Percentiles rank a stretch among this genome's conserved stretches.
Conservation (phyloP, 1,284 basidiomycete genomes). For the Clitocybe nebularis region DNA sequence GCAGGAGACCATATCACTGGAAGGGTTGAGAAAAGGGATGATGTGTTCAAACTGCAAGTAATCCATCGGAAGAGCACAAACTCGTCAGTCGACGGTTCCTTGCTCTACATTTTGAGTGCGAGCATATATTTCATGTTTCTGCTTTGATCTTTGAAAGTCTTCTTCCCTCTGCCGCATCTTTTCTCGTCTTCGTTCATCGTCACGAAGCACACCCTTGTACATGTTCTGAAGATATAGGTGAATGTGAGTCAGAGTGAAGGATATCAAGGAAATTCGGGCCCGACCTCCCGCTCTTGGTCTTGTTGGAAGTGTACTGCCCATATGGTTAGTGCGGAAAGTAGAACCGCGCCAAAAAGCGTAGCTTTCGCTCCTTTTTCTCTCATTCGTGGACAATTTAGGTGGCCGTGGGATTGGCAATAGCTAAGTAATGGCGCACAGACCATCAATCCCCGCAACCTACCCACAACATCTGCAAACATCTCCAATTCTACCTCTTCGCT, state of each 20-base stretch:
- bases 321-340: constrained; percentile 70
- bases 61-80: background rate
- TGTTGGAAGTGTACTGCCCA: constrained; percentile 94
- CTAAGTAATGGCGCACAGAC: constrained; percentile 24
- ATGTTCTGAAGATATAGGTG: constrained; percentile 58
- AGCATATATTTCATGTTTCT: constrained; percentile 67
- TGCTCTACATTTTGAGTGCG: constrained; percentile 51
- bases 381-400: constrained; percentile 19
- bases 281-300: constrained; percentile 78
- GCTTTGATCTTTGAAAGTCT: constrained; percentile 61
- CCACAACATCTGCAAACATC: constrained; percentile 34
- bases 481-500: constrained; percentile 12
- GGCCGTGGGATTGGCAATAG: too few relatives aligned
- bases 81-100: background rate
- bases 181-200: constrained; percentile 76
- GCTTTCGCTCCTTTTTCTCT: constrained; percentile 72
- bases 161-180: constrained; percentile 69
- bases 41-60: too few relatives aligned
- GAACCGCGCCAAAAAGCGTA: constrained; percentile 69
- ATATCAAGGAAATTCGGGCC: constrained; percentile 13
- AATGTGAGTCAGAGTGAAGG: constrained; percentile 1
- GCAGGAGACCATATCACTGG: too few relatives aligned
- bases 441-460: constrained; percentile 14
- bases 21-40: too few relatives aligned
- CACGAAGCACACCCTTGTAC: constrained; percentile 86